Base-by-base conservation (phyloP, 140 eudicot species). In the Anethum foeniculum region DNA sequence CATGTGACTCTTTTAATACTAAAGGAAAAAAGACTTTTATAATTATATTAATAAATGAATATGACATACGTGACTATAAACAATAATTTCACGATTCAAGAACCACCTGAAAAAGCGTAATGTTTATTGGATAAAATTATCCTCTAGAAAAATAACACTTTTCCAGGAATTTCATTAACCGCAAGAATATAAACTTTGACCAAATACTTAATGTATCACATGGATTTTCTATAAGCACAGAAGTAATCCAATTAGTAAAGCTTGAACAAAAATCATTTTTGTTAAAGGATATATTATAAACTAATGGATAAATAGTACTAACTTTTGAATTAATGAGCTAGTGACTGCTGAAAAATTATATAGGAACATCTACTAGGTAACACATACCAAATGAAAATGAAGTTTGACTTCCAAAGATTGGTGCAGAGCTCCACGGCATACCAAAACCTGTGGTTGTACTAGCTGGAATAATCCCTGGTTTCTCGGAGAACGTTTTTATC, bases 341-440 rank as follows among this genome's bases (percentile, higher is more conserved):
- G 49, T 38, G 13, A 41, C 0, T 18, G 44, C 47, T 8, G 32
- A 72, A 71, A 18, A 36, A 39, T 4, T 16, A 21, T 10, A 36
- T 21, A 38, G 30, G 51, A 41, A 39, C 21, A 34, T 34, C 44
- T 30, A 68, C n/a, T 56, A 67, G 46, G 41, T 25, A 73, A 21
- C 23, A 71, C 91, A 28, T 85, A 91, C 96, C 92, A 80, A 91
- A 91, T 28, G 89, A 82, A 82, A 87, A 87, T 21, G 91, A 43
- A 34, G 90, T 46, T 38, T 78, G 86, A 64, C 47, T 84, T 49
- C 75, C 85, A 41, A 88, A 86, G 27, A 85, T 54, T 60, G 77
- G 58, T 38, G 90, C 93, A 19, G 91, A 80, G 84, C 85, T 80
- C 96, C 90, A 87, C 38, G 94, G 79, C 30, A 83, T 54, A 28